Evolutionary conservation across 345 rosid species (phyloP), one percentile per base, ranked within the genome.

Genomic region (Carallia pectinifolia): DNA sequence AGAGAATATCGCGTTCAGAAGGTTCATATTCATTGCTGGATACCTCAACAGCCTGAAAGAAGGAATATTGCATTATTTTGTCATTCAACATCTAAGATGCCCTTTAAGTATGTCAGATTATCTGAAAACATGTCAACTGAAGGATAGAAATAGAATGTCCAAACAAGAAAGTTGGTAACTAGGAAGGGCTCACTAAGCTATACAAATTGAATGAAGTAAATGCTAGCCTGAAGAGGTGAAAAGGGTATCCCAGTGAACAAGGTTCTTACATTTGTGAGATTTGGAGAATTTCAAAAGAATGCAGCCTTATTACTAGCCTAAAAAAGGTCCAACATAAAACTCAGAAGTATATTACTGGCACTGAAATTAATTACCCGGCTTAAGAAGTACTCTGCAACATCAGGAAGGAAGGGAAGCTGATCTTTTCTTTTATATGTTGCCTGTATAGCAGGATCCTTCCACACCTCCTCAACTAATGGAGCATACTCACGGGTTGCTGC

Each of bases 401-500:
- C 95, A 27, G 99, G 98, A 67, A 96, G 98, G 83, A 89, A 92
- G 74, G 90, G 98, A 53, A 96, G 99, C 80, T 96, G 96, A n/a
- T 86, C 86, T 79, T 82, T 92, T 80, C 99, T 84, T 75, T 70
- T 87, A 69, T 87, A 96, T 6, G 98, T 90, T 27, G 89, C 95
- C 80, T 96, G 95, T 74, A 91, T 84, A 12, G 99, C 99, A 2
- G 95, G 95, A 89, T 96, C 97, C 79, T 77, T 96, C 99, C 98
- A 96, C 64, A 92, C 83, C 82, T 96, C 99, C 71, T 96, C 99
- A 59, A 96, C 98, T 70, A 96, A 76, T 1, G 98, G 99, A 71
- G 98, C 99, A 67, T 92, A 96, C 69, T 96, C 99, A 3, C 99
- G 98, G 10, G 99, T 89, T 65, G 99, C 99, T 1, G 99, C 99